Percentiles rank a stretch among this genome's conserved stretches.
phyloP scores from a whole-genome alignment of 2,329 filamentous ascomycete species.

The Madurella fahalii region DNA sequence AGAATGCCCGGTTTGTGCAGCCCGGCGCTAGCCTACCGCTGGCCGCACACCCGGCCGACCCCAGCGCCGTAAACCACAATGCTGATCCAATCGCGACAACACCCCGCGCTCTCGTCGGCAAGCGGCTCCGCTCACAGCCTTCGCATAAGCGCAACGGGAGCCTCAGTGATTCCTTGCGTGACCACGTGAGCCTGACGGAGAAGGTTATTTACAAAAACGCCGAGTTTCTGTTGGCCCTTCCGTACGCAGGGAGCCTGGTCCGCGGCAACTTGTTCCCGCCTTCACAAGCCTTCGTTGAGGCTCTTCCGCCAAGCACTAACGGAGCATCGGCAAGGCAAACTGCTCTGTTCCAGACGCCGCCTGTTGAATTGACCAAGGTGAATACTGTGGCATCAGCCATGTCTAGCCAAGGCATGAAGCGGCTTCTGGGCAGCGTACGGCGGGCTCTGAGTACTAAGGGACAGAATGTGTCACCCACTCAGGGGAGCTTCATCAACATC shows the following conservation, averaged over 20 bases:
- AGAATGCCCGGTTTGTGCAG: conserved; percentile 40
- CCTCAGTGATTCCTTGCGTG: conserved; percentile 77
- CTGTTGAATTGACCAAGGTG: conserved; percentile 34
- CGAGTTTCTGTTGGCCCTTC: conserved; percentile 57
- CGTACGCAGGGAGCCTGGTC: conserved; percentile 78
- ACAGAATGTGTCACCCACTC: conserved; percentile 41
- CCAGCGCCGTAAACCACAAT: conserved; percentile 45
- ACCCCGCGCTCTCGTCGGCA: conserved; percentile 54
- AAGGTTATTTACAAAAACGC: conserved; percentile 50
- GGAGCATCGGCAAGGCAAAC: conserved; percentile 48
- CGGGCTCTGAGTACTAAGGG: conserved; percentile 67
- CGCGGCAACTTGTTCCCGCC: conserved; percentile 82
- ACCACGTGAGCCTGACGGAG: conserved; percentile 51
- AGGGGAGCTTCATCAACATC: conserved; percentile 47
- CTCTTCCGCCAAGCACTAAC: conserved; percentile 49
- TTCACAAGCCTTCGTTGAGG: conserved; percentile 72
- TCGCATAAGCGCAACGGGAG: conserved; percentile 81
- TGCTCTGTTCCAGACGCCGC: conserved; percentile 46
- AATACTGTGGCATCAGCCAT: conserved; percentile 53
- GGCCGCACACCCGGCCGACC: conserved; percentile 54
- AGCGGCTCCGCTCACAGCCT: conserved; percentile 52
- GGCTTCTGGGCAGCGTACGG: conserved; percentile 79
- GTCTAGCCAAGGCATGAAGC: conserved; percentile 75
- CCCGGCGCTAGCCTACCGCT: conserved; percentile 40
- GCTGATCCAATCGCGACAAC: conserved; percentile 53